Conservation (phyloP, 2,329 filamentous ascomycete genomes). For the Pseudogymnoascus sp. region DNA sequence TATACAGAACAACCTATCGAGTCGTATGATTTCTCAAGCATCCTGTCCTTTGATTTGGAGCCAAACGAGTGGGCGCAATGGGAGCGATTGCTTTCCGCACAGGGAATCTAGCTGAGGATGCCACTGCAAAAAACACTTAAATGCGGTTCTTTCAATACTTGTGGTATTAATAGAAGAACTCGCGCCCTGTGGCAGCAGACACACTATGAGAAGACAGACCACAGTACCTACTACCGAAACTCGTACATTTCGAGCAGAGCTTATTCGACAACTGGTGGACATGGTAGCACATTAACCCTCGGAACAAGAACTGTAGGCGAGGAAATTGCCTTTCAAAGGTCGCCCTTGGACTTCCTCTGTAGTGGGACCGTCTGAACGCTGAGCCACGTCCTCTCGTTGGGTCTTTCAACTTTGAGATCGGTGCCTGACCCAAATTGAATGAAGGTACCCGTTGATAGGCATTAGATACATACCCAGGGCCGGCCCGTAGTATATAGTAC, state of each 20-base stretch:
- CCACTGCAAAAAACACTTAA: neutral
- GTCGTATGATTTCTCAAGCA: conserved; percentile 19
- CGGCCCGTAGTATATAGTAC: neutral
- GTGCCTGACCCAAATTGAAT: neutral
- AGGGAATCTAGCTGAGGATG: conserved; percentile 10
- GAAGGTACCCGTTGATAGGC: neutral
- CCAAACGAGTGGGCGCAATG: conserved; percentile 26
- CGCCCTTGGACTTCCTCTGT: neutral
- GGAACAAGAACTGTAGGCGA: neutral
- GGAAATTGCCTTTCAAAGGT: neutral
- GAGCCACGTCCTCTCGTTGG: neutral
- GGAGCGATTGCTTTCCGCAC: conserved; percentile 23
- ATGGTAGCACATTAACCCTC: neutral
- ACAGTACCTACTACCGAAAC: neutral
- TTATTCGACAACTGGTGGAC: neutral
- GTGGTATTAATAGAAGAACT: neutral
- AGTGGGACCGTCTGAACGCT: neutral
- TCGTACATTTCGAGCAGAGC: neutral
- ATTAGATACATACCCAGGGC: neutral
- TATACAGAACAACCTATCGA: conserved; percentile 14
- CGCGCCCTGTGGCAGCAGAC: neutral
- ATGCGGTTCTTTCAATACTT: neutral
- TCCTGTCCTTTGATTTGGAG: conserved; percentile 24
- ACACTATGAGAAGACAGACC: neutral
- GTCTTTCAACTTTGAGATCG: neutral